These are phyloP conservation scores for Tylopilus balloui DNA, from an alignment of 768 basidiomycete species.

Conservation along the genomic window DNA sequence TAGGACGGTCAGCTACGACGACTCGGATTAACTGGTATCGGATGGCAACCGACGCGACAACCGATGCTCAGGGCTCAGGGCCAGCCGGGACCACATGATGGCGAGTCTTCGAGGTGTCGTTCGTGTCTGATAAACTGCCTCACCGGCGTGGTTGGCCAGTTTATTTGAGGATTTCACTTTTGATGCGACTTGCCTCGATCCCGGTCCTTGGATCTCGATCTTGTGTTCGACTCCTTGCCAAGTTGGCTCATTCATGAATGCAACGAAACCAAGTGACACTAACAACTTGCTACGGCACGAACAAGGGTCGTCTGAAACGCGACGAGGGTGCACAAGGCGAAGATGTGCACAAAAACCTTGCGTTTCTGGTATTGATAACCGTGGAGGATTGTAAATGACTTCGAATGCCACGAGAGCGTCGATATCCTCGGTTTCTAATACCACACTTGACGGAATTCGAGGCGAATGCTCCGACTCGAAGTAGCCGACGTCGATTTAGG, in stretches of 20 bases:
- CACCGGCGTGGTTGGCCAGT: no score
- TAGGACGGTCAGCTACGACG: background rate
- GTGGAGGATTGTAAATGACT: constrained; percentile 30
- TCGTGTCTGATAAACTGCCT: no score
- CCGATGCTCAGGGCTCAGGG: background rate
- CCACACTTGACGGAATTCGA: constrained; percentile 25
- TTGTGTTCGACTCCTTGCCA: constrained; percentile 8
- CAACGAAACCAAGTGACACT: constrained; percentile 4
- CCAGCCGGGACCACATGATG: no score
- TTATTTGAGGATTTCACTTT: no score
- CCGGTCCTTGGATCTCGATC: no score
- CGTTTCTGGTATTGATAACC: constrained; percentile 18
- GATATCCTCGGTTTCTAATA: constrained; percentile 19
- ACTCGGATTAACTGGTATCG: background rate
- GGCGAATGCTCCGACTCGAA: constrained; percentile 30
- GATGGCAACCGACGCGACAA: background rate
- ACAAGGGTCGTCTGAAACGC: constrained; percentile 25
- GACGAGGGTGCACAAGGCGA: constrained; percentile 26
- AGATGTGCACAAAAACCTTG: constrained; percentile 24
- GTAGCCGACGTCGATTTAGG: constrained; percentile 11
- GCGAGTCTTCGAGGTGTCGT: no score
- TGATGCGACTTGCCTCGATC: no score
- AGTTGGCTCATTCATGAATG: constrained; percentile 2
- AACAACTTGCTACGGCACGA: constrained; percentile 12
- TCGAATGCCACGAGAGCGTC: constrained; percentile 26